These are phyloP conservation scores for Pueraria montana DNA, from an alignment of 306 rosid species.

Conservation along the genomic window DNA sequence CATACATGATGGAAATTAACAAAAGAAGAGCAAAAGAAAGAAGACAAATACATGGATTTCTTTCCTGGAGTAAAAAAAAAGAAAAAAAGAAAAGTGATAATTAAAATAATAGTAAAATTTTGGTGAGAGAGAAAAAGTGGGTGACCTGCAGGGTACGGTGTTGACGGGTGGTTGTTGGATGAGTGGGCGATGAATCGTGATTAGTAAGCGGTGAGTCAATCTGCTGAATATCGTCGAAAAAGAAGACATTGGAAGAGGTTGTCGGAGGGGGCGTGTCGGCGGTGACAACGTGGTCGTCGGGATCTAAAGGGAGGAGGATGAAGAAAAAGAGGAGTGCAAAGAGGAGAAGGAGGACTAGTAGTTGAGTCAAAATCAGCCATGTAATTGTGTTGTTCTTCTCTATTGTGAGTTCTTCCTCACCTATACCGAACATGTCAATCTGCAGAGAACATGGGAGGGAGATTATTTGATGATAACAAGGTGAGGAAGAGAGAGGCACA, in stretches of 20 bases:
- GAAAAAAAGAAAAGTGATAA: not conserved
- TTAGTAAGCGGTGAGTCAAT: conserved; percentile 36
- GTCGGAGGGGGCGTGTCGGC: conserved; percentile 24
- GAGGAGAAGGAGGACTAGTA: conserved; percentile 71
- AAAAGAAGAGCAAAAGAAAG: not conserved
- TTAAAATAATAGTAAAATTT: not conserved
- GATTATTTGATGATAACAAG: too few species aligned
- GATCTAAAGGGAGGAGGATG: conserved; percentile 57
- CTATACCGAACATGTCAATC: conserved; percentile 63
- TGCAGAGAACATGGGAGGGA: too few species aligned
- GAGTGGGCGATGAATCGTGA: conserved; percentile 37
- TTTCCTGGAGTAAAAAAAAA: not conserved
- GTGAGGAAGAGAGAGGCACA: too few species aligned
- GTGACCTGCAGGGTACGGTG: conserved; percentile 63
- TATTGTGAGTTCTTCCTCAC: conserved; percentile 56
- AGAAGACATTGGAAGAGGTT: conserved; percentile 51
- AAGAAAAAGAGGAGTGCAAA: conserved; percentile 63
- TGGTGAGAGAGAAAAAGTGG: conserved; percentile 3
- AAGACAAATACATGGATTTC: not conserved
- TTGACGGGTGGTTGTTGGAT: conserved; percentile 40
- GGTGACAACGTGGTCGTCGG: conserved; percentile 24
- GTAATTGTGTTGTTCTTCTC: conserved; percentile 62
- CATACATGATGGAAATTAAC: not conserved
- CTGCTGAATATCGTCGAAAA: conserved; percentile 47
- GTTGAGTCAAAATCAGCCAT: conserved; percentile 89